Evolutionary conservation across 768 basidiomycete genomes (phyloP), one percentile per base, ranked within the genome.

Genomic region (Suillus placidus): DNA sequence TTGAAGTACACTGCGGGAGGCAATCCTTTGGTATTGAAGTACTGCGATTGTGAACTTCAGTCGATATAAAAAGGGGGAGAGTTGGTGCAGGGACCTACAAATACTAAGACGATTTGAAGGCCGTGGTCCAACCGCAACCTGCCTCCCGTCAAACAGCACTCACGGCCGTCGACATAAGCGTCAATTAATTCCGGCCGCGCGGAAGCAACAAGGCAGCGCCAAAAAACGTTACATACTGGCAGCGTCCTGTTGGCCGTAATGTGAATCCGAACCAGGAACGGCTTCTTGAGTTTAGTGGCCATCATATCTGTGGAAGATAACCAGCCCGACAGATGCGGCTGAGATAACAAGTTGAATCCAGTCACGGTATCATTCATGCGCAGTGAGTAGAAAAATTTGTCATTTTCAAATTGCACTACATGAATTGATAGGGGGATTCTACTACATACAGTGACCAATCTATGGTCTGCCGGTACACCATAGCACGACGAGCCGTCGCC

Each of bases 191-290:
- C 40, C 30, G 38, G 1, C 58, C 58, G 58, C 58, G 40, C 26
- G 58, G 58, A 40, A 60, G 7, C 58, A 60, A 60, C 58, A 60
- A 60, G 58, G 58, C 58, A 30, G 58, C 58, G 58, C 20, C 58
- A 60, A 60, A 60, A n/a, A 60, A 16, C 58, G 58, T 60, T 42
- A 42, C 58, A 32, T 60, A 60, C 10, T 60, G 57, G 26, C 26
- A 26, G 26, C 26, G 10, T 40, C 26, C 23, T 60, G 16, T 23
- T 20, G 37, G 57, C 10, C 37, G 40, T 60, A 42, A 42, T 60
- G 58, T 60, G 58, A 60, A 42, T 60, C 58, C 9, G 16, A 58
- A 58, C 57, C 37, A 58, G 57, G 12, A 30, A 43, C 58, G 58
- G 58, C 58, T 20, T 42, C 58, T 60, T 60, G 54, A 34, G 20